Evolutionary conservation across 768 basidiomycete species (phyloP), one percentile per base, ranked within the genome.

Genomic region (Suillus decipiens): DNA sequence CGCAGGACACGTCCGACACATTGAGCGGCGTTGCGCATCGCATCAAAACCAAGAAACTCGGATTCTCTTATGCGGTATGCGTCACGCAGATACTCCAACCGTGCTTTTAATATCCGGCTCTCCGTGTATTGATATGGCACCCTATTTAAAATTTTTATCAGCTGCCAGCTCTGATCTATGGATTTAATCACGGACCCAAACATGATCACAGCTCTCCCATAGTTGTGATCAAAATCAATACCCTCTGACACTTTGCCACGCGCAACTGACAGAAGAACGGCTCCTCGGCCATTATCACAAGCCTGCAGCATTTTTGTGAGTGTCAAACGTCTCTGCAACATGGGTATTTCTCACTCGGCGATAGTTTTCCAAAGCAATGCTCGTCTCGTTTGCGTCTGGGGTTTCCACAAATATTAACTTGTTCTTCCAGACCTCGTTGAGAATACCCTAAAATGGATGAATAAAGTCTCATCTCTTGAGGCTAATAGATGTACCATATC

Each of bases 171-270:
- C 41, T 31, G 28, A 61, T 59, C n/a, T 37, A 34, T 1, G 36
- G 62, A 61, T 19, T 36, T 8, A 66, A 36, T 36, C 56, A 69
- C 75, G 74, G 74, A 95, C 93, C 97, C 97, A 79, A 99, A 99
- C 97, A 99, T 98, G 74, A 99, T 95, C 73, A 99, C 95, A 68
- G 97, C 97, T 57, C 97, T 86, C 2, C 97, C 97, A 73, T 99
- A 99, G 74, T 99, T 98, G 77, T 99, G 97, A 74, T 99, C 97
- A 71, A 99, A 99, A 86, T 99, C 97, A 70, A 99, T 99, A n/a
- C 97, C 97, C 77, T 99, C 97, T 0, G 97, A 99, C 0, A 99
- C 97, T 75, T 99, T 99, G 3, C 97, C 97, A 80, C 97, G 89
- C 34, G 97, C 97, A 39, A 99, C 97, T 28, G 97, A 98, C 45